Conservation (phyloP, 1,284 basidiomycete genomes). For the Melampsora occidentalis region DNA sequence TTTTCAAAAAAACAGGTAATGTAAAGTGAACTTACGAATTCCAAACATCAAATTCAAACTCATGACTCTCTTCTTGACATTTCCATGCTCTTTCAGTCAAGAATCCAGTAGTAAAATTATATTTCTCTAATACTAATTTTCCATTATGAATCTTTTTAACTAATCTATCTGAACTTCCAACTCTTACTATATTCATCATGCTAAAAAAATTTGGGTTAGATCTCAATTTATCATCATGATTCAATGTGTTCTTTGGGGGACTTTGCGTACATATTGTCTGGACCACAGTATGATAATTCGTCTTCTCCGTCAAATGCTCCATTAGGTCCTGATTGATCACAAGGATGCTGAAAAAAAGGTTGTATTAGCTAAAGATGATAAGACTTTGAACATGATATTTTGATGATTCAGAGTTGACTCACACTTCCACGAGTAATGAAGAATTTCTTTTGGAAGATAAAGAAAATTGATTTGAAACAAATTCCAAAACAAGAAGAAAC, state of each 20-base stretch:
- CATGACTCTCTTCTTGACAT: constrained; percentile 15
- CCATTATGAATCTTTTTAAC: constrained; percentile 34
- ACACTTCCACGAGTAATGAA: constrained; percentile 41
- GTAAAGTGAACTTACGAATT: constrained; percentile 19
- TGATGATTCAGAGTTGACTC: not conserved
- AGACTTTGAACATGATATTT: not conserved
- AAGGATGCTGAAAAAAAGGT: not conserved
- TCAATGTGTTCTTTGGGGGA: not conserved
- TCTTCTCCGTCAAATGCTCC: constrained; percentile 21
- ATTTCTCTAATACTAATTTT: constrained; percentile 20
- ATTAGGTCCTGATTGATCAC: constrained; percentile 24
- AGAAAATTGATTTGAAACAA: not conserved
- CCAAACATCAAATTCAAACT: constrained; percentile 36
- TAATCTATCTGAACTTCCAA: constrained; percentile 20
- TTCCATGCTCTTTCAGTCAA: constrained; percentile 33
- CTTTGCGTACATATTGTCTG: constrained; percentile 23
- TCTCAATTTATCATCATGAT: not conserved
- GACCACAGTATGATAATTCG: constrained; percentile 30
- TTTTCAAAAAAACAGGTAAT: not conserved
- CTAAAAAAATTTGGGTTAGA: not conserved
- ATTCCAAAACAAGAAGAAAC: too few relatives aligned
- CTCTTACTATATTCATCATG: constrained; percentile 40
- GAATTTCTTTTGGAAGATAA: constrained; percentile 23
- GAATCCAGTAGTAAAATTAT: constrained; percentile 26
- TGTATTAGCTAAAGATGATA: not conserved